Evolutionary conservation across 805 yeast species (phyloP).

Genomic region (Ogataea sp.): DNA sequence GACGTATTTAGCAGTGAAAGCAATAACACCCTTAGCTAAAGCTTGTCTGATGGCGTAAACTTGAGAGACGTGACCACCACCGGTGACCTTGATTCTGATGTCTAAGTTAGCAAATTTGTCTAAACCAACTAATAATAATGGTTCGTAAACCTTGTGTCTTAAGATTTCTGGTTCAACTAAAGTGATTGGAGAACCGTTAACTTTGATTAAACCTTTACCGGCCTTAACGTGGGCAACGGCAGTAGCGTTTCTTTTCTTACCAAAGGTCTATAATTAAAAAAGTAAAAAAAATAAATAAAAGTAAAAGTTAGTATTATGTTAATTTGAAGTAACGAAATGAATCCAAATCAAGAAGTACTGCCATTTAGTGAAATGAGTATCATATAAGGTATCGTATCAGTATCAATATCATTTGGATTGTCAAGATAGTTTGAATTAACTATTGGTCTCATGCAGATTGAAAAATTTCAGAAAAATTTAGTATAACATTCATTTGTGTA

Average conservation of each 20-base stretch:
- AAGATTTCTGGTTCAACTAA: constrained; percentile 98
- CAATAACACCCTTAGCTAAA: constrained; percentile 98
- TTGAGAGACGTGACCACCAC: constrained; percentile 99
- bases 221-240: constrained; percentile 99
- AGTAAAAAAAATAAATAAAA: no score
- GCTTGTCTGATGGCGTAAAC: constrained; percentile 99
- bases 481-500: no score
- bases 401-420: no score
- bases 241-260: constrained; percentile 99
- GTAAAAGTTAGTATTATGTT: not conserved
- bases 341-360: no score
- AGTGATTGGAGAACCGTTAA: constrained; percentile 99
- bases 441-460: no score
- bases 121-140: constrained; percentile 94
- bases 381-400: no score
- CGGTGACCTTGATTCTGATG: constrained; percentile 98
- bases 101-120: constrained; percentile 98
- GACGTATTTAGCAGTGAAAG: constrained; percentile 98
- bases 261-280: constrained; percentile 72
- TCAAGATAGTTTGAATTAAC: no score
- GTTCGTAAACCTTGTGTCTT: constrained; percentile 99
- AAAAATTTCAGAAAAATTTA: no score
- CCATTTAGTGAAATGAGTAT: no score
- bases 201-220: constrained; percentile 99
- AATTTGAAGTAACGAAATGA: no score